Base-by-base conservation (phyloP, 495 filamentous ascomycete genomes). In the Aspergillus indologenus region DNA sequence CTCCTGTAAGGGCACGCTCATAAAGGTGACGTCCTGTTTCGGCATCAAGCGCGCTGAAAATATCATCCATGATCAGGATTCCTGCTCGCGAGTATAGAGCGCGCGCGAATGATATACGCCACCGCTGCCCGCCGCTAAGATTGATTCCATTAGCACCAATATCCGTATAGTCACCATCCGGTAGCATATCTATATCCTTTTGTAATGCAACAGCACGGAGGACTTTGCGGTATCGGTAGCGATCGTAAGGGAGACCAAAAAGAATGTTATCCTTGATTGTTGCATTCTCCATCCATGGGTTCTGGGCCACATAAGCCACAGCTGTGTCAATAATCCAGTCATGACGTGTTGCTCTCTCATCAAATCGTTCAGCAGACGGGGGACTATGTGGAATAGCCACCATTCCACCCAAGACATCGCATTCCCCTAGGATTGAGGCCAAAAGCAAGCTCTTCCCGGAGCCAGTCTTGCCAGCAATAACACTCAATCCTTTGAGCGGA, bases 81-180 rank as follows among this genome's bases (percentile, higher is more conserved):
- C 88, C 88, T 5, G 89, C 89, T 1, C 89, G 78, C 5, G 88
- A 91, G 66, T 92, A 92, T 17, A 91, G 70, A n/a, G 89, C 89
- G 19, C 89, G 68, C 1, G 89, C 89, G 59, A 92, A 85, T 3
- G 88, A 87, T 40, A 91, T 77, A 26, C 89, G 76, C 89, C 89
- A 92, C 64, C 87, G 80, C 63, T 92, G 89, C 8, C 89, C 89
- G 56, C 89, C 89, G 56, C 85, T 89, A 1, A 92, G 73, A 62
- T 91, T 92, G 62, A 92, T 89, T 9, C 89, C 89, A 60, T 91
- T 90, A 1, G 87, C 85, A 22, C 83, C 89, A 57, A 92, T 90
- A 58, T 91, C 88, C 3, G 89, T 92, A 45, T 81, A 69, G 47
- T 90, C 88, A 14, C 87, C 87, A 63, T 90, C 89, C 0, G 78